Evolutionary conservation across 2,329 filamentous ascomycete genomes (phyloP).

Genomic region (Pseudocercospora pini-densiflorae): DNA sequence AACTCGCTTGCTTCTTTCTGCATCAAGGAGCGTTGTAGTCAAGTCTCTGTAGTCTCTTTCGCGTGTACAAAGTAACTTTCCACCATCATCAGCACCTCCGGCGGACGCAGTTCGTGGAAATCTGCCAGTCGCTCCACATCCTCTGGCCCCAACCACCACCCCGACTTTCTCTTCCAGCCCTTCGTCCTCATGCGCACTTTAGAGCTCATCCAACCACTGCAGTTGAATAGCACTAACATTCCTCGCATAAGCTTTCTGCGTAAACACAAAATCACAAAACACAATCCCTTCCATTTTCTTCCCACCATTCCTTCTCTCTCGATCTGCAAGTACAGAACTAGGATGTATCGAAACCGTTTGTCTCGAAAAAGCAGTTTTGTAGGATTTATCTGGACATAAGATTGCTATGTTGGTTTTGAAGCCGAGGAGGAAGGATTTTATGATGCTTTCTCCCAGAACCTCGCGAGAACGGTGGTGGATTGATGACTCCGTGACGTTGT

Average conservation of each 20-base stretch:
- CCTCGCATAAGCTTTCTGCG: constrained; percentile 65
- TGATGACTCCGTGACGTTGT: no score
- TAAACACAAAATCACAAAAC: constrained; percentile 70
- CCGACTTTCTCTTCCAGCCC: not conserved
- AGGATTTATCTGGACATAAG: constrained; percentile 40
- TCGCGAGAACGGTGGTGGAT: not conserved
- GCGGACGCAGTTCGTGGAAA: no score
- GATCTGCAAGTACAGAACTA: constrained; percentile 56
- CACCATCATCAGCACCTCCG: not conserved
- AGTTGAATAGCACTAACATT: constrained; percentile 66
- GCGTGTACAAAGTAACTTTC: constrained; percentile 18
- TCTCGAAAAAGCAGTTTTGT: constrained; percentile 62
- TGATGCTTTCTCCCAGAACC: constrained; percentile 47
- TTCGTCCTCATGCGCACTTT: not conserved
- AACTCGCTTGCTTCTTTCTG: not conserved
- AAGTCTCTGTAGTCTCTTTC: constrained; percentile 6
- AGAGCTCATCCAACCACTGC: constrained; percentile 64
- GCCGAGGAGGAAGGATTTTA: constrained; percentile 63
- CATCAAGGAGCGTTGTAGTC: not conserved
- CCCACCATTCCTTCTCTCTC: constrained; percentile 55
- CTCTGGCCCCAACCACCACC: not conserved
- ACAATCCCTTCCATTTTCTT: constrained; percentile 64
- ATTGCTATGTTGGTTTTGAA: constrained; percentile 66
- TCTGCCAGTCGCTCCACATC: not conserved
- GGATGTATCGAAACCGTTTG: constrained; percentile 68